phyloP scores from a whole-genome alignment of 306 rosid species.

The Geum urbanum region DNA sequence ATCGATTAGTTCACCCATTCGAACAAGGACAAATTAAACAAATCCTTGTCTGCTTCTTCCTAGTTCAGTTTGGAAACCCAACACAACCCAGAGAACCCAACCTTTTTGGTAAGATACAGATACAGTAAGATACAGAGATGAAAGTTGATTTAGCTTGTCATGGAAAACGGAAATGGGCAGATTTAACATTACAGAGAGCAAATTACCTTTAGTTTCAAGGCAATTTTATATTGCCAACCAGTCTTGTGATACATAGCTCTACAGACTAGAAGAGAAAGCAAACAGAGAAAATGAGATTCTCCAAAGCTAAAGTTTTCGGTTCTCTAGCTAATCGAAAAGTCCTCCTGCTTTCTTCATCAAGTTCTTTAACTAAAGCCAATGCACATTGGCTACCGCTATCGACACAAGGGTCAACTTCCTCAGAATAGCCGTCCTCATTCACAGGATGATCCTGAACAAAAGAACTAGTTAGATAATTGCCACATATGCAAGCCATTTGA shows the following conservation, averaged over 20 bases:
- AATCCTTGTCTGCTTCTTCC: no score
- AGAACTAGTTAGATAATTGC: not conserved
- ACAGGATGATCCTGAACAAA: conserved; percentile 35
- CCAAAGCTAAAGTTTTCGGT: not conserved
- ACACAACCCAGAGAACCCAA: no score
- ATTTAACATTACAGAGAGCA: not conserved
- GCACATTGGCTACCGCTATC: conserved; percentile 14
- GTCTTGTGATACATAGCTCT: not conserved
- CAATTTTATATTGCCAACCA: conserved; percentile 42
- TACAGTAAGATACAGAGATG: no score
- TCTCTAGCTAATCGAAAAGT: conserved; percentile 39
- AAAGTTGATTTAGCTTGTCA: not conserved
- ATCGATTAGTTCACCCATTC: no score
- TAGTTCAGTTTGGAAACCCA: no score
- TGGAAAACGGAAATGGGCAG: not conserved
- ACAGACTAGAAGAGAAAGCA: not conserved
- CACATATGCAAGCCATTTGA: not conserved
- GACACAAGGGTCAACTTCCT: conserved; percentile 26
- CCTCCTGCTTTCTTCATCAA: conserved; percentile 57
- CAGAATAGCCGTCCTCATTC: conserved; percentile 26
- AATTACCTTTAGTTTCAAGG: conserved; percentile 3
- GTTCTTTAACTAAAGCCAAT: conserved; percentile 28
- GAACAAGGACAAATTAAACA: no score
- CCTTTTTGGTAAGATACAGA: no score
- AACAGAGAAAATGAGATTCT: not conserved